Conservation (phyloP, 2,329 filamentous ascomycete genomes). For the Basipetospora chlamydospora region DNA sequence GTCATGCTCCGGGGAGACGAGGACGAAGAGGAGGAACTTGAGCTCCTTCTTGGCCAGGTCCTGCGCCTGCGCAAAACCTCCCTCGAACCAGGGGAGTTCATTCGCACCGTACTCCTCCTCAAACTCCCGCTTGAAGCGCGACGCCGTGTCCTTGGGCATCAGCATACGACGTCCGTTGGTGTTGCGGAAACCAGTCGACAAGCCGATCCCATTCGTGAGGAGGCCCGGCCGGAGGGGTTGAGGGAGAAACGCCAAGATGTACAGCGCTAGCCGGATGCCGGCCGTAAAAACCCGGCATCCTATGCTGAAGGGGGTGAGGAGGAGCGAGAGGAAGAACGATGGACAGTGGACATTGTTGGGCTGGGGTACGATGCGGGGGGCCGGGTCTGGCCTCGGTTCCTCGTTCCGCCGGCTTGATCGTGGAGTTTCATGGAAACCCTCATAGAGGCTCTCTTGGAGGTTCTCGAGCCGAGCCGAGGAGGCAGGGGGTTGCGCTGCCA, state of each 20-base stretch:
- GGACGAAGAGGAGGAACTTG: conserved; percentile 77
- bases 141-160: conserved; percentile 74
- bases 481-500: conserved; percentile 48
- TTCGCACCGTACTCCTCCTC: conserved; percentile 78
- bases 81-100: conserved; percentile 65
- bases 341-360: conserved; percentile 53
- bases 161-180: conserved; percentile 60
- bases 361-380: conserved; percentile 73
- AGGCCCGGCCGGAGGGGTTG: conserved; percentile 41
- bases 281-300: conserved; percentile 59
- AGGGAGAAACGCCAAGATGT: conserved; percentile 69
- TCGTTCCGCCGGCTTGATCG: conserved; percentile 11
- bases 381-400: conserved; percentile 39
- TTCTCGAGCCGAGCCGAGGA: conserved; percentile 57
- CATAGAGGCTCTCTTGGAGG: conserved; percentile 45
- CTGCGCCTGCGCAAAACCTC: conserved; percentile 81
- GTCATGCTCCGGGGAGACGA: conserved; percentile 88
- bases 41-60: conserved; percentile 82
- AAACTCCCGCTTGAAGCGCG: conserved; percentile 81
- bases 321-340: conserved; percentile 59
- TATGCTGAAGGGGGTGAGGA: conserved; percentile 58
- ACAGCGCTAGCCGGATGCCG: conserved; percentile 58
- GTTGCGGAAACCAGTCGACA: conserved; percentile 38
- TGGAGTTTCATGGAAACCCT: conserved; percentile 12
- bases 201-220: conserved; percentile 39